Base-by-base conservation (phyloP, 73 alveolate genomes). In the Paramecium octaurelia region DNA sequence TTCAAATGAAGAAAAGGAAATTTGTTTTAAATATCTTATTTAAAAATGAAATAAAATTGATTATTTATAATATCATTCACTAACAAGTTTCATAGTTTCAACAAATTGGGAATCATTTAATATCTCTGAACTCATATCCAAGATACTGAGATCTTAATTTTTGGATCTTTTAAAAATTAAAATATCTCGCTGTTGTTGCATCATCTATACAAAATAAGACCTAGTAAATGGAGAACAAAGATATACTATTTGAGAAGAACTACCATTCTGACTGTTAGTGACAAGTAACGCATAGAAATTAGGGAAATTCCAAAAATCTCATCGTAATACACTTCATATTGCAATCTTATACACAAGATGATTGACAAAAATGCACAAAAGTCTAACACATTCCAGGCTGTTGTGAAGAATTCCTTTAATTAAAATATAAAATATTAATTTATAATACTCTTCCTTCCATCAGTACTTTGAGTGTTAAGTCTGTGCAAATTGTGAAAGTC, bases 331-430 rank as follows among this genome's bases (percentile, higher is more conserved):
- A 73, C 68, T 73, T 73, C 87, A 73, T 16, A 73, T 31, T 70
- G 38, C 2, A 29, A 73, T 35, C 12, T 36, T 73, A 35, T 35
- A 73, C 64, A 73, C 16, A 73, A 40, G 34, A 73, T 16, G 14
- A 73, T 73, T 20, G 68, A 36, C 8, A 18, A 73, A 35, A 73
- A 73, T 10, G 87, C 64, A 21, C 16, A 10, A 29, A 73, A 34
- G 11, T 35, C 87, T 40, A 73, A 34, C 18, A 36, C 57, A 35
- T 73, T 73, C 42, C 31, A 73, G 38, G 18, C 87, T 35, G 23
- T 43, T 73, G 27, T 38, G 59, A 73, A 73, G 31, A 73, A 73
- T 36, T 73, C 87, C 87, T 73, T 73, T 64, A 34, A 64, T 64
- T 14, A 64, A 64, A 64, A 64, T 64, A 27, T 27, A 11, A 31